Percentiles rank a stretch among this genome's conserved stretches.
Conservation (phyloP, 2,329 filamentous ascomycete genomes). For the Periconia sp. region DNA sequence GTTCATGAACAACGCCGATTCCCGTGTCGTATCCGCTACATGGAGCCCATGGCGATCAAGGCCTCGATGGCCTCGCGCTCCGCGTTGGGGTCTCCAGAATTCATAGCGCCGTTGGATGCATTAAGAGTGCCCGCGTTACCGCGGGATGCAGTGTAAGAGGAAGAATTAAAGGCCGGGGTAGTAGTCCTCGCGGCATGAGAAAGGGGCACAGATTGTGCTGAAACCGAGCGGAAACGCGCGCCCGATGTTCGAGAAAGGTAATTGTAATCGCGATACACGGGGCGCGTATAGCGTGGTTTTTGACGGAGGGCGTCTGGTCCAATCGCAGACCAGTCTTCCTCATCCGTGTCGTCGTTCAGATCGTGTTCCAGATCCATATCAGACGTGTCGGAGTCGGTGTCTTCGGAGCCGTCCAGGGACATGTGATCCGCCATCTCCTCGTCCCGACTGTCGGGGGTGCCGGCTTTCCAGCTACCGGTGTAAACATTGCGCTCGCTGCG, state of each 20-base stretch:
- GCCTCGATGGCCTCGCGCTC: constrained; percentile 83
- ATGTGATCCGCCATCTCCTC: constrained; percentile 79
- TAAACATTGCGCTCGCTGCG: constrained; percentile 41
- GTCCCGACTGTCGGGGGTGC: constrained; percentile 72
- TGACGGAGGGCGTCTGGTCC: constrained; percentile 82
- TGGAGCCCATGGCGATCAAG: constrained; percentile 75
- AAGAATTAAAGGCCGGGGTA: constrained; percentile 29
- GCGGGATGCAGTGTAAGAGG: constrained; percentile 35
- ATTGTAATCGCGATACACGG: constrained; percentile 42
- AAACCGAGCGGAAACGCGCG: constrained; percentile 28
- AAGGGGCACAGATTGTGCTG: constrained; percentile 20
- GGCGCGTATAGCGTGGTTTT: constrained; percentile 38
- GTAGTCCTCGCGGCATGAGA: constrained; percentile 19
- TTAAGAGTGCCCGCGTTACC: constrained; percentile 26
- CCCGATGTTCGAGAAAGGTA: constrained; percentile 39
- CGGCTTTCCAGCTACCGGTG: constrained; percentile 65
- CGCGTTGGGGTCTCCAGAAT: constrained; percentile 51
- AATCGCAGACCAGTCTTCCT: constrained; percentile 92
- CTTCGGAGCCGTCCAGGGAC: constrained; percentile 74
- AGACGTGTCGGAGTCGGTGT: constrained; percentile 72
- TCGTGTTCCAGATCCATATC: constrained; percentile 71
- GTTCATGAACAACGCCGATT: constrained; percentile 16
- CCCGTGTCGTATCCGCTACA: constrained; percentile 40
- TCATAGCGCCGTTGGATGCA: constrained; percentile 31
- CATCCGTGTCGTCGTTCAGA: constrained; percentile 80